Base-by-base conservation (phyloP, 352 stramenopile species). In the Thraustochytrium striatum region DNA sequence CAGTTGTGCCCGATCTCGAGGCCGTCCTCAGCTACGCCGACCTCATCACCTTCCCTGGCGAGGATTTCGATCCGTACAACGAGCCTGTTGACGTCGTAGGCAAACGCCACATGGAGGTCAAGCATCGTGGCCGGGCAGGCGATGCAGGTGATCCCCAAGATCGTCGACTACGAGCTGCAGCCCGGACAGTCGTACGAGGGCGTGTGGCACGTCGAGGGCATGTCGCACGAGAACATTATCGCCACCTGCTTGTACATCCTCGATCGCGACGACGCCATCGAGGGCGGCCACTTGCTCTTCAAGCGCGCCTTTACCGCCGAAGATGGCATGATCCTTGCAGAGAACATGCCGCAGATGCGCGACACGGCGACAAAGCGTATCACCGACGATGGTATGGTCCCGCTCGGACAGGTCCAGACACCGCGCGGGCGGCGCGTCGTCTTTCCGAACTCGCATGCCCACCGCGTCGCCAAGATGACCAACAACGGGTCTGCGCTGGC, bases 171-270 rank as follows among this genome's bases (percentile, higher is more conserved):
- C 43, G 78, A 84, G 44, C 36, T 83, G 3, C 59, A 25, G 1
- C 21, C 78, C 3, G 78, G 55, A 2, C 5, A 83, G 28, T 52
- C n/a, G 2, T 84, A 83, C 28, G 58, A 83, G 9, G 79, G 79
- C 32, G 61, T 81, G 30, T 83, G 80, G 80, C 78, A 83, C 44
- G 80, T 83, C 19, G 78, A 83, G 41, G 80, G 80, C n/a, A 83
- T 83, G 79, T 61, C 43, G n/a, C 79, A 83, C 61, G 79, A 83
- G 78, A 52, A 81, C 41, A 83, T 83, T 44, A 73, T 83, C 30
- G 53, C 41, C 0, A 83, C 73, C 41, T 62, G 47, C 25, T 30
- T 83, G 8, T 78, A 69, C 7, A 28, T 82, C 35, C 53, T 82
- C 7, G 47, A 79, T 16, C 69, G 72, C 35, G 68, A 36, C 32